phyloP scores from a whole-genome alignment of 371 early-diverging fungal species.

The Apophysomyces trapeziformis region DNA sequence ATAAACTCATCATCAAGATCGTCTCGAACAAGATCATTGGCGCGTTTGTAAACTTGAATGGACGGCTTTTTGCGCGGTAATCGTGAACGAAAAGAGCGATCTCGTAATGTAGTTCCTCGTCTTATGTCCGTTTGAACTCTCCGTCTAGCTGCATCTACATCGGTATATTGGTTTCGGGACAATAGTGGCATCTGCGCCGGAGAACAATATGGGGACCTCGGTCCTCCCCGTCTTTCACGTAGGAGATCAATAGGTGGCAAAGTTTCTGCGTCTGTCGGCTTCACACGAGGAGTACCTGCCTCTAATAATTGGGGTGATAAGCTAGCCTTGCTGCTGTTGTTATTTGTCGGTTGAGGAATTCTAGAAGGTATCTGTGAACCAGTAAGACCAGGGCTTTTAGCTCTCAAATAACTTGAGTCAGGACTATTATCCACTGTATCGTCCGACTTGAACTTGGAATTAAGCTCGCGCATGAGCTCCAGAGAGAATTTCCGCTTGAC shows the following conservation, averaged over 20 bases:
- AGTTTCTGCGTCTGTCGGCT: not conserved
- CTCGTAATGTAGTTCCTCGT: not conserved
- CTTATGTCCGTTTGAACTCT: not conserved
- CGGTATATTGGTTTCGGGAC: not conserved
- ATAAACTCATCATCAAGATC: slow-evolving; percentile 64
- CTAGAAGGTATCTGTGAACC: slow-evolving; percentile 43
- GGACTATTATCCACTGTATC: slow-evolving; percentile 14
- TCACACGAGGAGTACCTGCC: not conserved
- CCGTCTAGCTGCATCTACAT: not conserved
- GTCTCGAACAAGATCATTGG: slow-evolving; percentile 65
- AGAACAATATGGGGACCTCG: not conserved
- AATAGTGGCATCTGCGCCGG: slow-evolving; percentile 8
- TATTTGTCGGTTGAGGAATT: slow-evolving; percentile 27
- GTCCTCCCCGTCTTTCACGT: not conserved
- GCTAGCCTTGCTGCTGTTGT: slow-evolving; percentile 4
- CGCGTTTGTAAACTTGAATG: slow-evolving; percentile 68
- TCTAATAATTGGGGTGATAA: slow-evolving; percentile 1
- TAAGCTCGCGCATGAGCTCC: slow-evolving; percentile 42
- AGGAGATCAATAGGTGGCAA: not conserved
- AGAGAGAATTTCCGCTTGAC: slow-evolving; percentile 39
- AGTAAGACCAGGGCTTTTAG: slow-evolving; percentile 28
- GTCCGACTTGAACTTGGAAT: slow-evolving; percentile 30
- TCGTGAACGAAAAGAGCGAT: slow-evolving; percentile 36
- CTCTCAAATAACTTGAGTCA: slow-evolving; percentile 20
- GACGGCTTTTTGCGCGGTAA: slow-evolving; percentile 56